Base-by-base conservation (phyloP, 2,329 filamentous ascomycete genomes). In the Fusarium sp. region DNA sequence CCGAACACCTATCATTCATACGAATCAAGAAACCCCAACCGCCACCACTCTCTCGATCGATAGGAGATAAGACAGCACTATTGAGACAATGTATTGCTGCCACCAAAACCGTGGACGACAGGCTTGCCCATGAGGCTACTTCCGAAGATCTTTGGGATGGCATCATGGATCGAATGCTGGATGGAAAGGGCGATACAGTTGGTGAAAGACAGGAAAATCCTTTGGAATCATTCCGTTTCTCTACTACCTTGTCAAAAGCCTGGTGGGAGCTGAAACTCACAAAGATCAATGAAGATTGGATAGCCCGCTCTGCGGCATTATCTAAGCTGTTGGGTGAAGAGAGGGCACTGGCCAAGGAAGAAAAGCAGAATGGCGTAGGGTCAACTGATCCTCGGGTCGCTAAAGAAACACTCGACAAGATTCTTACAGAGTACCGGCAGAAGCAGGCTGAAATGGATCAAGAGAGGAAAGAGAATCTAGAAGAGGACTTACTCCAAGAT, bases 1-100 rank as follows among this genome's bases (percentile, higher is more conserved):
- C 89, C 4, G 82, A 84, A 42, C 84, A 83, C 27, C 78, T 89
- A 25, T 87, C 91, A 1, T 91, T 94, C 73, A 77, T 95, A 28
- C 88, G 92, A 37, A 79, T 90, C 46, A 84, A 82, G 66, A 92
- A 91, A 77, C 89, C 89, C 7, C 90, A 94, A 77, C 86, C 90
- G 4, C 75, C 76, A 1, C 78, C 79, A n/a, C 78, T 94, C 21
- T 86, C 84, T n/a, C 80, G 85, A 11, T 83, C 90, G 18, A 73
- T 94, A 4, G 80, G 83, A 12, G 80, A 86, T 51, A 88, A 87
- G 72, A 77, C 85, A 20, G 64, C 75, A 6, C 76, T 79, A 41
- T 84, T 84, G n/a, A 78, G 83, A 45, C 75, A 76, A 46, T 79
- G 83, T 18, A 77, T 85, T 14, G 62, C 80, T 48, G 74, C 74